Evolutionary conservation across 2,329 filamentous ascomycete species (phyloP), one percentile per base, ranked within the genome.

Genomic region (Macrophomina pseudophaseolina): DNA sequence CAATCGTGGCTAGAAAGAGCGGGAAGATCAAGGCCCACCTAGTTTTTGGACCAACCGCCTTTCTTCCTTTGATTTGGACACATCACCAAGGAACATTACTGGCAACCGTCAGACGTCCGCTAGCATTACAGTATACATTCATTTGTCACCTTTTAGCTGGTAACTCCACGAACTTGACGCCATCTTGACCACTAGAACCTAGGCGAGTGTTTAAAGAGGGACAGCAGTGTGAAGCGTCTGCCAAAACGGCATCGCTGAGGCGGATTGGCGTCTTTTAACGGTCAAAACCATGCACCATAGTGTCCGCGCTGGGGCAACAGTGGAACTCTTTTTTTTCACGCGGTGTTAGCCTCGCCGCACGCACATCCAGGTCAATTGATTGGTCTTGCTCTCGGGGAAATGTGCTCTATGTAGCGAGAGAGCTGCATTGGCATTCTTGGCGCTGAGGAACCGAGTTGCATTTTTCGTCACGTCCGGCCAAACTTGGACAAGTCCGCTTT

Each of bases 21-120:
- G 49, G 18, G 23, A 32, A n/a, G 16, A 33, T 33, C 12, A 3
- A 0, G 11, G 67, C 66, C 59, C 46, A 72, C 71, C 71, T 18
- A 75, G 71, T 64, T 75, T 75, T 48, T 70, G 72, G 54, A 74
- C 73, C 54, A 75, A 48, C 14, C 71, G 70, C 53, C 60, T 71
- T 66, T 74, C 73, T 1, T 71, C 59, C 32, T 69, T 66, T 7
- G 69, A 62, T 68, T 72, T 73, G 5, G 18, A 52, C 9, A 66
- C 49, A 28, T 65, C 52, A 2, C 42, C 63, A 12, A 49, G 40
- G 23, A 49, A 56, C 30, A 65, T 63, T 9, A 40, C 59, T 51
- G 23, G 30, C n/a, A 49, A 2, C 11, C 18, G 18, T 51, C 18
- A 63, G 59, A 9, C 6, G 2, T 23, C 14, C 2, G 32, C 30